Percentiles rank a stretch among this genome's conserved stretches.
These are phyloP conservation scores for Petunia hybrid DNA, from an alignment of 305 asterid genomes.

Conservation along the genomic window DNA sequence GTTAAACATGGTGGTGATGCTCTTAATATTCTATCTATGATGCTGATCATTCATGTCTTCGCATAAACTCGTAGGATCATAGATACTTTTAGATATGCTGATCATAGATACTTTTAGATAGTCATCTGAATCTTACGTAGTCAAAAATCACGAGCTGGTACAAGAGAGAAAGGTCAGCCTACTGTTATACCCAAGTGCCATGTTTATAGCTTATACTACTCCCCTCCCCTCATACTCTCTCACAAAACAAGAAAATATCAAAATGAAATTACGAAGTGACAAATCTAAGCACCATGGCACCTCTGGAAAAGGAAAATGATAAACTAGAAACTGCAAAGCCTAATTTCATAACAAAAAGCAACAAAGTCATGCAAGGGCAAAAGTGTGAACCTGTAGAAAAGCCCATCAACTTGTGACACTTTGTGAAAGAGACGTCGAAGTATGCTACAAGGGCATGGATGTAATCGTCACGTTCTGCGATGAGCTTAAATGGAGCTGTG, in stretches of 20 bases:
- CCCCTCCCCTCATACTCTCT: neutral
- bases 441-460: constrained; percentile 96
- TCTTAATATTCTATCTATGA: no score
- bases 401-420: constrained; percentile 84
- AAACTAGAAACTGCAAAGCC: neutral
- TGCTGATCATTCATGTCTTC: neutral
- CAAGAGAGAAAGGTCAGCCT: neutral
- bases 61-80: neutral
- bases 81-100: no score
- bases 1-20: neutral
- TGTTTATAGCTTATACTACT: neutral
- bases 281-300: neutral
- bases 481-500: constrained; percentile 91
- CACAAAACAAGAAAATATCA: neutral
- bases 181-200: neutral
- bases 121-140: neutral
- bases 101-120: neutral
- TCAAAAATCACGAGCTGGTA: neutral
- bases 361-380: constrained; percentile 9
- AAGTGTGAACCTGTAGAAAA: constrained; percentile 81
- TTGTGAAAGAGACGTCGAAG: constrained; percentile 91
- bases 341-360: neutral
- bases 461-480: constrained; percentile 89
- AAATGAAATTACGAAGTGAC: neutral
- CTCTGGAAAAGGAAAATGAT: neutral